Base-by-base conservation (phyloP, 495 filamentous ascomycete species). In the Bombardia bombarda region DNA sequence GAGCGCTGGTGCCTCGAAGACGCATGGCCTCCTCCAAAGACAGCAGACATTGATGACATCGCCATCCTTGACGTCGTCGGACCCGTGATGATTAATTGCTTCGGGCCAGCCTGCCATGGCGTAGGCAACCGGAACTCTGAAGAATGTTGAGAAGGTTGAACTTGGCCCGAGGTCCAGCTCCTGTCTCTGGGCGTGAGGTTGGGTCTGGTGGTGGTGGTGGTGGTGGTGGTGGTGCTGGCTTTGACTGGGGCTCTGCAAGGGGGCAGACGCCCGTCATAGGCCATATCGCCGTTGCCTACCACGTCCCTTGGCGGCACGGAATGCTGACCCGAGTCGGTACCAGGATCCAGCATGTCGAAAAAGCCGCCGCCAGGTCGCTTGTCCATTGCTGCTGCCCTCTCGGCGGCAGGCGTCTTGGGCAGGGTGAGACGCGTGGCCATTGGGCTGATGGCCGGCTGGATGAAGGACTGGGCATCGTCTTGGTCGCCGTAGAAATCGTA, bases 361-460 rank as follows among this genome's bases (percentile, higher is more conserved):
- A 71, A 60, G 12, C 67, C 72, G 33, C 74, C 78, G 0, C 60
- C 75, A 12, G 74, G 68, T 17, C 72, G 42, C 31, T 65, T 54
- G 37, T 84, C 79, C 66, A 95, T 66, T 0, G 77, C 78, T 1
- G 80, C 78, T 24, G 65, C 77, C 65, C 86, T 90, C 56, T 93
- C 87, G 28, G 80, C 77, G 8, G 82, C 78, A 2, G 87, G 81
- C 1, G 84, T 90, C 33, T 69, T 71, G 12, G 84, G 75, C 16
- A 80, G 78, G 23, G 80, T 81, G 45, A 94, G 70, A 32, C 82
- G 74, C 37, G 78, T 84, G 31, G 90, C 88, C 13, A 70, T 65
- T 13, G 73, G 74, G 51, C 85, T 78, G 43, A 95, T 84, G 47
- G 86, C 84, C 39, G 89, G 75, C 18, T 86, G 86, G 45, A 95